Conservation (phyloP, 805 yeast genomes). For the Saturnispora kantuleensis region DNA sequence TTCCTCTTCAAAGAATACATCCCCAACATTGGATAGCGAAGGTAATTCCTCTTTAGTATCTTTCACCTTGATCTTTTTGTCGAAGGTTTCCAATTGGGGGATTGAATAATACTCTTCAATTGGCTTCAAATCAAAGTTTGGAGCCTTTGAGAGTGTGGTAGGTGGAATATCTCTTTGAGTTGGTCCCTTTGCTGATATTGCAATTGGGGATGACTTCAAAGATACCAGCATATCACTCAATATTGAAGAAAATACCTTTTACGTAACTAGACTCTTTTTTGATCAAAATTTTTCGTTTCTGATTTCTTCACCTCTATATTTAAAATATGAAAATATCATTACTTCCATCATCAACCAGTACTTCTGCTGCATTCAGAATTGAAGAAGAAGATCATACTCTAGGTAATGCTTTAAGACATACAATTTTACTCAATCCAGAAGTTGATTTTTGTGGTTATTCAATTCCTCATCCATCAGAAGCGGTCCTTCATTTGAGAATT, state of each 20-base stretch:
- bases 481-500: constrained; percentile 78
- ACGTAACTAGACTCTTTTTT: background rate
- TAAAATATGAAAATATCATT: constrained; percentile 33
- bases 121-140: constrained; percentile 33
- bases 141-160: constrained; percentile 49
- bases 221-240: constrained; percentile 14
- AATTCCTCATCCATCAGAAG: constrained; percentile 95
- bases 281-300: background rate
- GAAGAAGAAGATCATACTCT: constrained; percentile 92
- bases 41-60: constrained; percentile 26
- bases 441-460: constrained; percentile 98
- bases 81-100: constrained; percentile 32
- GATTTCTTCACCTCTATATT: background rate
- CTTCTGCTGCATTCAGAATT: constrained; percentile 91
- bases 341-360: constrained; percentile 83
- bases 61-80: constrained; percentile 33
- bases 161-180: constrained; percentile 80
- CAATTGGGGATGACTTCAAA: constrained; percentile 29
- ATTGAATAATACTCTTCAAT: constrained; percentile 17
- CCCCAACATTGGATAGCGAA: constrained; percentile 46
- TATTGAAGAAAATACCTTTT: background rate
- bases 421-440: constrained; percentile 95
- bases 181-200: constrained; percentile 50
- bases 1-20: constrained; percentile 51
- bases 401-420: constrained; percentile 87